Base-by-base conservation (phyloP, 352 stramenopile genomes). In the Globisporangium canariense region DNA sequence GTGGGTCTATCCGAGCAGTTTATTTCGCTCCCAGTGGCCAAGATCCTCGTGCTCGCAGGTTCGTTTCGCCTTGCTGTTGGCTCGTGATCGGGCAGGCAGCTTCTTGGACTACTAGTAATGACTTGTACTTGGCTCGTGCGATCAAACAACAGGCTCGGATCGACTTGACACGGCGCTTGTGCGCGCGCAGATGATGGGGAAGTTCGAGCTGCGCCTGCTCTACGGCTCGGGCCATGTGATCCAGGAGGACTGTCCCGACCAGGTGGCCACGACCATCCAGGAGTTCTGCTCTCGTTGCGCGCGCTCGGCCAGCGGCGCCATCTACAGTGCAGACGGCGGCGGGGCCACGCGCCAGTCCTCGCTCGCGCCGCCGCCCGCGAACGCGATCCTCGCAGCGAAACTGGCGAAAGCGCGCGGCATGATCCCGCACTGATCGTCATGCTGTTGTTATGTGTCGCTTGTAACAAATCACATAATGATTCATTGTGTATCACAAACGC, bases 101-200 rank as follows among this genome's bases (percentile, higher is more conserved):
- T 9, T 43, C 38, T 9, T 45, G 63, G 40, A 50, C 10, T 58
- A 40, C 25, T 28, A 28, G 25, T 28, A 28, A 28, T 28, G 25
- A 28, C 25, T 28, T 28, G 25, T 28, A 28, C 25, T 28, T 28
- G 25, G 25, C 1, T 28, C 25, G 25, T 28, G 25, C 25, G 25
- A 28, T 28, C 25, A 28, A 28, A 28, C 25, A 28, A 22, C 50
- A 85, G 77, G 81, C 9, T 92, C 85, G 0, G 89, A 97, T 54
- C 81, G 89, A 8, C 70, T 97, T 3, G 89, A 97, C 66, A 97
- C 88, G n/a, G 71, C 88, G 20, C 74, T 97, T 38, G 91, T 91
- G 73, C 83, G 88, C 10, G 89, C 79, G 7, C 89, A 96, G 68
- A 97, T 97, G 89, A 93, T 95, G 83, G 89, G 89, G 40, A 97